Conservation (phyloP, 495 filamentous ascomycete species). For the Neurospora sp. region DNA sequence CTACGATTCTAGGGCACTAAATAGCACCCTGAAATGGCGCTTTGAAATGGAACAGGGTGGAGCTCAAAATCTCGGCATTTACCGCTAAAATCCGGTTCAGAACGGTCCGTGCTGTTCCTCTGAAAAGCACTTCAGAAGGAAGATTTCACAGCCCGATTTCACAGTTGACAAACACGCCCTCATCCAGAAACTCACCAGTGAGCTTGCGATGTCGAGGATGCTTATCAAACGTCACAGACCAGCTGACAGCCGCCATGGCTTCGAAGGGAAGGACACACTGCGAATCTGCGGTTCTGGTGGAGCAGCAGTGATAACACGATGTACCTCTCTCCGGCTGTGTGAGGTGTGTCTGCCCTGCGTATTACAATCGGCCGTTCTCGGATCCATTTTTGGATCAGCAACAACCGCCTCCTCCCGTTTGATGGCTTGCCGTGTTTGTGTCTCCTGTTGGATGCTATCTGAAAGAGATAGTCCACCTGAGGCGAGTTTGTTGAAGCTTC, state of each 20-base stretch:
- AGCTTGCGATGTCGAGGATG: neutral
- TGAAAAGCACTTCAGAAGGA: too few relatives aligned
- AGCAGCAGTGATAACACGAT: neutral
- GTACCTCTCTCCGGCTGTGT: neutral
- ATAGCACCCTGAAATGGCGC: too few relatives aligned
- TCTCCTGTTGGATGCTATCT: neutral
- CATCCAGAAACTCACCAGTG: neutral
- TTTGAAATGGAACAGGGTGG: too few relatives aligned
- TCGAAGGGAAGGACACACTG: neutral
- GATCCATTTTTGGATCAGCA: neutral
- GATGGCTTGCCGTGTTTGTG: neutral
- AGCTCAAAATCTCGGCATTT: too few relatives aligned
- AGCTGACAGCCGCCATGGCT: neutral
- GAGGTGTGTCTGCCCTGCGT: neutral
- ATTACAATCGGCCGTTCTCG: conserved; percentile 1
- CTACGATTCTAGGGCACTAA: too few relatives aligned
- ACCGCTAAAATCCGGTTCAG: too few relatives aligned
- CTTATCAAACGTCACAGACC: neutral
- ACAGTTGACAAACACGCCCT: too few relatives aligned
- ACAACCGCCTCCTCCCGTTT: neutral
- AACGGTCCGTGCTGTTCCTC: too few relatives aligned
- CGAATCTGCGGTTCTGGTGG: neutral
- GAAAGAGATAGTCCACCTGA: neutral
- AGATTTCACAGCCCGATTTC: too few relatives aligned
- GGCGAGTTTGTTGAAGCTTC: neutral